These are phyloP conservation scores for Rostrohypoxylon terebratum DNA, from an alignment of 495 filamentous ascomycete species.

Conservation along the genomic window DNA sequence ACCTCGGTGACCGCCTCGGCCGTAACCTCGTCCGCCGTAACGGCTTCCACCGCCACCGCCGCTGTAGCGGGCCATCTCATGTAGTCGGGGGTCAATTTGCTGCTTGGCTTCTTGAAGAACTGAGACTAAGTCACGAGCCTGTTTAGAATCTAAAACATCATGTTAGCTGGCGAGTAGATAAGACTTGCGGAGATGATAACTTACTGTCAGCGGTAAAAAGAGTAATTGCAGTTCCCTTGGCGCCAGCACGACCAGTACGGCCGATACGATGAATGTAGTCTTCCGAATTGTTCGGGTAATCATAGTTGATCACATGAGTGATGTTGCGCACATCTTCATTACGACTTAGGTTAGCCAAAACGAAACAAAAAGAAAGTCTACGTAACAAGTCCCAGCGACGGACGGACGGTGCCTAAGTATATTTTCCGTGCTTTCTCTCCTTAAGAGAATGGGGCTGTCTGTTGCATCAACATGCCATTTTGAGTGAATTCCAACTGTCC, in stretches of 20 bases:
- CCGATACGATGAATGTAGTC: conserved; percentile 99
- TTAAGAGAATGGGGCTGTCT: conserved; percentile 67
- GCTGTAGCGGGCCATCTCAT: conserved; percentile 94
- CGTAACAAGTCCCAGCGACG: conserved; percentile 68
- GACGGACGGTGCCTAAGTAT: conserved; percentile 66
- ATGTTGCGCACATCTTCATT: conserved; percentile 99
- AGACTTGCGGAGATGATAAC: conserved; percentile 51
- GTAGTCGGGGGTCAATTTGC: conserved; percentile 94
- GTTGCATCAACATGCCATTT: conserved; percentile 66
- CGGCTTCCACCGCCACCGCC: conserved; percentile 84
- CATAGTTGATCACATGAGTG: conserved; percentile 99
- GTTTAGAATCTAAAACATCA: conserved; percentile 79
- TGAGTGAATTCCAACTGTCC: conserved; percentile 68
- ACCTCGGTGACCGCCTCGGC: conserved; percentile 75
- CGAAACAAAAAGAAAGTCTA: conserved; percentile 54
- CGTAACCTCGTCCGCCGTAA: conserved; percentile 67
- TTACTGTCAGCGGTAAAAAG: conserved; percentile 98
- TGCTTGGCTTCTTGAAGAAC: conserved; percentile 98
- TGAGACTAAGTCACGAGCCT: conserved; percentile 92
- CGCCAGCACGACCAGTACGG: conserved; percentile 94
- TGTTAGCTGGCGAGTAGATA: conserved; percentile 50
- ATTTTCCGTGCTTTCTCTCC: conserved; percentile 73
- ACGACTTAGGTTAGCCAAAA: conserved; percentile 79
- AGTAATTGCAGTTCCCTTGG: conserved; percentile 92
- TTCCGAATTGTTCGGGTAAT: conserved; percentile 99